Evolutionary conservation across 1,139 yeast species (phyloP), one percentile per base, ranked within the genome.

Genomic region (Magnusiomyces suaveolens): DNA sequence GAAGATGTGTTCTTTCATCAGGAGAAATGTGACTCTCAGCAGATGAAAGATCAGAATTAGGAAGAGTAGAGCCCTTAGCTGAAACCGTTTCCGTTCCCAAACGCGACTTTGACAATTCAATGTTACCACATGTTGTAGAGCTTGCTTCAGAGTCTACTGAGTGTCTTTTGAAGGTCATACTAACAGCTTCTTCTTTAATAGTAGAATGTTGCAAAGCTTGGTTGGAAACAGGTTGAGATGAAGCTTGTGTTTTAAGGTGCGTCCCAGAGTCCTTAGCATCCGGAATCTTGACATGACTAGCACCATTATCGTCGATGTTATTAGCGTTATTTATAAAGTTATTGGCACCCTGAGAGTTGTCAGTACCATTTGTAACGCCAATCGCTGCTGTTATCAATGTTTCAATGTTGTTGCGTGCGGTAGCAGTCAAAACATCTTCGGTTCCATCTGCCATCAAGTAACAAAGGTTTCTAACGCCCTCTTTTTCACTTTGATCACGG

Each of bases 1-100:
- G 61, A 38, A 87, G 70, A 54, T 84, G 86, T 2, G 70, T 66
- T 1, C 79, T 55, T 63, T 84, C 89, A 1, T 67, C 67, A 2
- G 61, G 60, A 0, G 68, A 52, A 10, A 49, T 52, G 24, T 64
- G 63, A 1, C 62, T 56, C 25, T 62, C 48, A 36, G 8, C 41
- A 36, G 4, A 12, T 6, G 36, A 8, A 36, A n/a, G 10, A 36
- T 14, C 41, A 36, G 36, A 29, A 29, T 6, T 6, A 29, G 6
- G 6, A 12, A 12, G 12, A 29, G 36, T 29, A 29, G 36, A n/a
- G n/a, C n/a, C n/a, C n/a, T n/a, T n/a, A n/a, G n/a, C n/a, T n/a
- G n/a, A n/a, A n/a, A n/a, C n/a, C n/a, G n/a, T n/a, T n/a, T n/a
- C n/a, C n/a, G n/a, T n/a, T n/a, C n/a, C n/a, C n/a, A n/a, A n/a